Base-by-base conservation (phyloP, 306 rosid genomes). In the Chamaecrista fasciculata region DNA sequence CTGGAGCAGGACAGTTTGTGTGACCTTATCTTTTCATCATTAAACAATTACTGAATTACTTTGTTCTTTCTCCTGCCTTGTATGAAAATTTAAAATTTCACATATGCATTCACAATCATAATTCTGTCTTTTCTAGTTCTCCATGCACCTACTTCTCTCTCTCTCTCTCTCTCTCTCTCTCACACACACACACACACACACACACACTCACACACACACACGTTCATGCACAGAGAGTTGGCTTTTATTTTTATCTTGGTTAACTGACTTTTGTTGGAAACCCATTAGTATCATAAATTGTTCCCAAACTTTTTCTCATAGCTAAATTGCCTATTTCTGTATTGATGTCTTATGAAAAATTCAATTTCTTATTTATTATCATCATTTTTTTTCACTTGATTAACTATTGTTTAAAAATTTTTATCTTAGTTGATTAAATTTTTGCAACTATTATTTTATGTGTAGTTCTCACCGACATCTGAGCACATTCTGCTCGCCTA, bases 401-500 rank as follows among this genome's bases (percentile, higher is more conserved):
- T 62, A 36, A 16, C 39, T 63, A 36, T 73, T 63, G 44, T 37
- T 62, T 24, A 57, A n/a, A 57, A 15, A 37, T 29, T 57, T 34
- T 28, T 42, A 33, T 61, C 7, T 39, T 37, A 29, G 51, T 37
- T 48, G 36, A 63, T 49, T 66, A 36, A 85, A 44, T 70, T 64
- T 62, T 43, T 83, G 42, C 71, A 46, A 68, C 60, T 76, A 36
- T 68, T 80, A 63, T 47, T 78, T 75, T 24, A 4, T 44, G 67
- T 67, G 82, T 67, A 85, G 85, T 78, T 73, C 78, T 86, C 84
- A 16, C 91, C 87, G 19, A 75, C 79, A 29, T 76, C 89, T 43
- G 86, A 85, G 74, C 89, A 85, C 75, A 85, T 85, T 76, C 81
- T 85, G 29, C 89, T 85, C 76, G 89, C 89, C 69, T 85, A 85